Base-by-base conservation (phyloP, 2,329 filamentous ascomycete genomes). In the Alternaria hordeiaustralica region DNA sequence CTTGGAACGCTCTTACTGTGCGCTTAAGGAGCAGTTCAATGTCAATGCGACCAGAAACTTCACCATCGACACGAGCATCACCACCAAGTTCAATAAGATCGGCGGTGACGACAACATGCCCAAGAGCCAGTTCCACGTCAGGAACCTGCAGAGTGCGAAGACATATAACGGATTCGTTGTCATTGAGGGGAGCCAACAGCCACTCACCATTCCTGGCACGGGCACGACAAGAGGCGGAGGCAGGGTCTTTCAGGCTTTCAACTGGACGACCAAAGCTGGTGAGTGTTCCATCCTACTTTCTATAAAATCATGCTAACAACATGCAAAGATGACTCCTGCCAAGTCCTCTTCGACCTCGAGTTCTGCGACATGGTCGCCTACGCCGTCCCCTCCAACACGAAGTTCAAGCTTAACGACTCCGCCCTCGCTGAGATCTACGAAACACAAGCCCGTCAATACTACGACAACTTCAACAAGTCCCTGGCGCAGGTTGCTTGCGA, bases 281-380 rank as follows among this genome's bases (percentile, higher is more conserved):
- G 5, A 36, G 85, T 77, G 85, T 78, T 30, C 13, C 23, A 26
- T 46, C 25, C 2, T 30, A 12, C 26, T 11, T 0, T 6, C 13
- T 15, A 13, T 33, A 23, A 64, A 6, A n/a, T 0, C 0, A 56
- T 69, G 63, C 67, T 74, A 57, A 74, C 47, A 8, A 18, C 0
- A 2, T 18, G 9, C 8, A 12, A 71, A 88, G 92, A 92, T 62
- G 87, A 89, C 63, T 97, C 94, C 74, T 99, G 96, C 79, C 90
- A 91, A 63, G 86, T 99, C 44, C 86, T 98, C 49, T 94, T 90
- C 78, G 90, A 96, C 75, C 88, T 99, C n/a, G 84, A 89, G 0
- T 96, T 98, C 79, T 99, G 96, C 82, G 87, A 90, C 70, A 89
- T 95, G 71, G 91, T 95, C 51, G 93, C 95, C 55, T 97, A 97